Base-by-base conservation (phyloP, 208 protist species). In the Acanthamoeba sp. region DNA sequence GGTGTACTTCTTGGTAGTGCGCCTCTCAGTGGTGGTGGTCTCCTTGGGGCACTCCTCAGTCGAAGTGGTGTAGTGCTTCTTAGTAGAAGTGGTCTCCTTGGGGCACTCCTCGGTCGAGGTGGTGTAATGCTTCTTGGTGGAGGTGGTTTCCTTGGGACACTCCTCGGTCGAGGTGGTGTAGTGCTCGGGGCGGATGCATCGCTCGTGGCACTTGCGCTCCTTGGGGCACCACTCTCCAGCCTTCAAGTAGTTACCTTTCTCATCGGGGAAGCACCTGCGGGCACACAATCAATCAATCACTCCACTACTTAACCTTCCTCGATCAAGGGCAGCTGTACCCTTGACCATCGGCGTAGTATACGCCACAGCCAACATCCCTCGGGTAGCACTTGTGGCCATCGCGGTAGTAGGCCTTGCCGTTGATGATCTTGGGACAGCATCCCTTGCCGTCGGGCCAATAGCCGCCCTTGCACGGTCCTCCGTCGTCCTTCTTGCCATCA, bases 381-480 rank as follows among this genome's bases (percentile, higher is more conserved):
- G 64, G 64, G 64, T 73, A 73, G 64, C 64, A 73, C 32, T 40
- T 40, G 32, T 73, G 34, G 64, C 64, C 64, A 18, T 73, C 64
- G 64, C 64, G 64, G 34, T 73, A 73, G 64, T 73, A 73, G 64
- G 34, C n/a, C 32, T 40, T 10, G 24, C 34, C n/a, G 64, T 40
- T 40, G 64, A 73, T 73, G 32, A 42, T 6, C 32, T 40, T 14
- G 10, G 64, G 64, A 73, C 64, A 73, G 64, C 64, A 73, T 6
- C 64, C 64, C 32, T 73, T 42, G 64, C 64, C 64, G 34, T 73
- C 64, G 34, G 64, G 32, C 32, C 34, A 42, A 14, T 73, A 42
- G 3, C 64, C 64, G 64, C 64, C 64, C 64, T 32, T 40, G 34
- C 64, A 73, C 64, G n/a, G n/a, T 5, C 64, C 64, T 0, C 52